A percentile compares a stretch with the other conserved stretches of the same genome.
Conservation (phyloP, 1,139 yeast genomes). For the Kodamaea alishanica region DNA sequence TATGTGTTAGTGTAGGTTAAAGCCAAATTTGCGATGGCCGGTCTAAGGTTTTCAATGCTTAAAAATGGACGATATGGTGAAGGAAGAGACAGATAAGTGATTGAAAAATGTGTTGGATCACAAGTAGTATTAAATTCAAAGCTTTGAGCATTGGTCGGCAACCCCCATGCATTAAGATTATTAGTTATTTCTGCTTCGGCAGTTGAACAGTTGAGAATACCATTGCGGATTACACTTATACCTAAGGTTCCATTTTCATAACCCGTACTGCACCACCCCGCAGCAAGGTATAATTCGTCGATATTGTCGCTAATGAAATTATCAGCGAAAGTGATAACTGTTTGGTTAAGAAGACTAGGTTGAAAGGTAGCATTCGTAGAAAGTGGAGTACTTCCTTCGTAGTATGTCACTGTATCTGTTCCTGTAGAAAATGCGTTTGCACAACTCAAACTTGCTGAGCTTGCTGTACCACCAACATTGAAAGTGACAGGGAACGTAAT, state of each 20-base stretch:
- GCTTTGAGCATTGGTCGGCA: constrained; percentile 15
- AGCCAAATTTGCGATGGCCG: no score
- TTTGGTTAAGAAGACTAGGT: constrained; percentile 3
- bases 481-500: constrained; percentile 24
- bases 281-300: constrained; percentile 16
- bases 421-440: constrained; percentile 21
- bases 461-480: constrained; percentile 22
- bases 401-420: constrained; percentile 22
- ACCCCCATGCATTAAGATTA: constrained; percentile 20
- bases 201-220: constrained; percentile 20
- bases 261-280: constrained; percentile 22
- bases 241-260: constrained; percentile 24
- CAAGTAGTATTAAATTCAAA: no score
- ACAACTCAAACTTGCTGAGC: constrained; percentile 17
- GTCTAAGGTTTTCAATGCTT: no score
- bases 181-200: constrained; percentile 19
- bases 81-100: no score
- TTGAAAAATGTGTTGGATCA: no score
- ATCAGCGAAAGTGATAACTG: constrained; percentile 9
- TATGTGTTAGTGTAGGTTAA: no score
- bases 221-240: constrained; percentile 8
- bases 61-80: no score
- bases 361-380: constrained; percentile 14
- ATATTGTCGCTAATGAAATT: no score
- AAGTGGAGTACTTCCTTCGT: constrained; percentile 21